Base-by-base conservation (phyloP, 2,329 filamentous ascomycete genomes). In the Pseudophaeomoniella oleicola region DNA sequence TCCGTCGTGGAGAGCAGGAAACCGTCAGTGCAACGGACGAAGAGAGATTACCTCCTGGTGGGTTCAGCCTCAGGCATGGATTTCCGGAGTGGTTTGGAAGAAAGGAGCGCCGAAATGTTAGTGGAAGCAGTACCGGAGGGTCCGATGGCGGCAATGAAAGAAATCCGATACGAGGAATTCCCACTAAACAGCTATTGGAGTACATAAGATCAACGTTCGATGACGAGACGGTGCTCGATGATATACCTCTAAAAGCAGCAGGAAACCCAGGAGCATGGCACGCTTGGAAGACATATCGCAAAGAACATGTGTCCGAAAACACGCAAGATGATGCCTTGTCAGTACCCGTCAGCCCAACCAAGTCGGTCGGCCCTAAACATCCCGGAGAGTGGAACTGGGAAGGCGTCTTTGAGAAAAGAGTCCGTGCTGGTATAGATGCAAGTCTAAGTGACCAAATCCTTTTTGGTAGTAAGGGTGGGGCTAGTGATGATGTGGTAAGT, bases 301-400 rank as follows among this genome's bases (percentile, higher is more conserved):
- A 34, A 13, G 14, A 17, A 12, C 14, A 17, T 4, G 12, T 12
- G 9, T 17, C 10, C 9, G 12, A 12, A 4, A 19, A 34, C 12
- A 13, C 14, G 9, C 4, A 17, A 9, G 15, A 15, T 34, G 32
- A 17, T 5, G 4, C 32, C 9, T 34, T 17, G 16, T 12, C 32
- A 9, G 17, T 18, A 9, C n/a, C 32, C 9, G 32, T 4, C 15
- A 19, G 13, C 18, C 14, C 42, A 53, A 48, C 47, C 55, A 46
- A 42, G 59, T 41, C 63, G 50, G 36, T 55, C 53, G 44, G 49
- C 13, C 43, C 45, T 2, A 44, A 42, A 19, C 66, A 71, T 35
- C 85, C 85, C 0, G 82, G 81, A 4, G 81, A 93, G 49, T 96
- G 88, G 88, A 93, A 93, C 52, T 96, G 88, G 88, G 85, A 94